Evolutionary conservation across 345 rosid genomes (phyloP).

Genomic region (Triadica sebifera): DNA sequence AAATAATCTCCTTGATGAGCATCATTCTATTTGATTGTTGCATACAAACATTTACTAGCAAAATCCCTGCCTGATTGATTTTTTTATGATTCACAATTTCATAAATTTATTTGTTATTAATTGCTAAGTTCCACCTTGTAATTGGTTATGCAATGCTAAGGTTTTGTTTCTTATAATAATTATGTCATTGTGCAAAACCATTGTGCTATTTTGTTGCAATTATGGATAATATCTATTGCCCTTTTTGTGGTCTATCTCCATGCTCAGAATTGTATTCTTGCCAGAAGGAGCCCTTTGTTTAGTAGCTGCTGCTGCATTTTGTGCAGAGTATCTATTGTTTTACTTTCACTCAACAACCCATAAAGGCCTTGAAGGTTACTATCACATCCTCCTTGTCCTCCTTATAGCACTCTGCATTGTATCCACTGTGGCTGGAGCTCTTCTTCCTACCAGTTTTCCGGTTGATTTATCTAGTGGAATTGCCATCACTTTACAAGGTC

Average conservation of each 20-base stretch:
- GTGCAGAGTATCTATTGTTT: constrained; percentile 76
- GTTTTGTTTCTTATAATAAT: background rate
- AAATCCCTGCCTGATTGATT: background rate
- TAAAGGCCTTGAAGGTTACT: constrained; percentile 93
- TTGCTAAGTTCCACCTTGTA: background rate
- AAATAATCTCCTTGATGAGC: background rate
- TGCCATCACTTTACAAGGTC: constrained; percentile 87
- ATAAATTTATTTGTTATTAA: too few relatives aligned
- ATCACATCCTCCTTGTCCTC: constrained; percentile 86
- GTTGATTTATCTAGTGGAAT: constrained; percentile 67
- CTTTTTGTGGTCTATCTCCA: background rate
- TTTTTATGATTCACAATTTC: background rate
- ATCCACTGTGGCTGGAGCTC: constrained; percentile 64
- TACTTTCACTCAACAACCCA: constrained; percentile 95
- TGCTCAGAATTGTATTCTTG: constrained; percentile 57
- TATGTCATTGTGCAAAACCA: background rate
- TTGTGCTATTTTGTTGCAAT: background rate
- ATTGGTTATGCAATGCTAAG: background rate
- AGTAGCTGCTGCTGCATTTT: constrained; percentile 74
- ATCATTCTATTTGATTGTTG: background rate
- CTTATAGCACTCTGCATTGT: constrained; percentile 67
- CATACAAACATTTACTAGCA: background rate
- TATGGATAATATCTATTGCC: background rate
- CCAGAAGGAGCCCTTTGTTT: constrained; percentile 78
- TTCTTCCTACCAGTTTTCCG: constrained; percentile 77